Evolutionary conservation across 768 basidiomycete species (phyloP).

Genomic region (Rhodotorula diobovata): DNA sequence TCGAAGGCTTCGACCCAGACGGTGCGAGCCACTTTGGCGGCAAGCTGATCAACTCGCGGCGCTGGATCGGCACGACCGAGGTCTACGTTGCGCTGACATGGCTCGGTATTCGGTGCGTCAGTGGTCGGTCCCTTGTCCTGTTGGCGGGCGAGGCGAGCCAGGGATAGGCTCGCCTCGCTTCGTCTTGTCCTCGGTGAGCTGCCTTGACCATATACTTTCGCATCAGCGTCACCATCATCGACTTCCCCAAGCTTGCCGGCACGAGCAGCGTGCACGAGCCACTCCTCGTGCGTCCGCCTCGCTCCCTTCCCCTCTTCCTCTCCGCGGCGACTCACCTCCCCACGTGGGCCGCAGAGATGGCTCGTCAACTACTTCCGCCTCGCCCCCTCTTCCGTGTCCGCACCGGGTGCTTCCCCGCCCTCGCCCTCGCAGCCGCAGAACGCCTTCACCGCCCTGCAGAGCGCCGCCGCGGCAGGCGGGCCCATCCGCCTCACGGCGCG

Average conservation of each 20-base stretch:
- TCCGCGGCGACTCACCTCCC: not conserved
- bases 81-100: conserved; percentile 37
- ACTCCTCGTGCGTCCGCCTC: conserved; percentile 7
- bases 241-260: conserved; percentile 34
- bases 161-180: not conserved
- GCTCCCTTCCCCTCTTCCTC: not conserved
- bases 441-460: not conserved
- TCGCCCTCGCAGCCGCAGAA: not conserved
- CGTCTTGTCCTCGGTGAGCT: too few species aligned
- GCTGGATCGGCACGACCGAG: conserved; percentile 44
- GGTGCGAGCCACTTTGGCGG: conserved; percentile 36
- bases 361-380: conserved; percentile 37
- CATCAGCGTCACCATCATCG: conserved; percentile 32
- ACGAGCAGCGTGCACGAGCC: conserved; percentile 19
- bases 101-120: conserved; percentile 34
- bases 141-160: too few species aligned
- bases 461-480: not conserved
- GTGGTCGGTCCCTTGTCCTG: not conserved
- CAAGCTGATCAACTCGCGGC: conserved; percentile 26
- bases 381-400: not conserved
- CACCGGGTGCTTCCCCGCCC: not conserved
- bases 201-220: not conserved
- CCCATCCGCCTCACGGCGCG: conserved; percentile 14
- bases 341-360: conserved; percentile 24
- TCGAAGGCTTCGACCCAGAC: conserved; percentile 36